These are phyloP conservation scores for Tremella fuciformis DNA, from an alignment of 768 basidiomycete species.

Conservation along the genomic window DNA sequence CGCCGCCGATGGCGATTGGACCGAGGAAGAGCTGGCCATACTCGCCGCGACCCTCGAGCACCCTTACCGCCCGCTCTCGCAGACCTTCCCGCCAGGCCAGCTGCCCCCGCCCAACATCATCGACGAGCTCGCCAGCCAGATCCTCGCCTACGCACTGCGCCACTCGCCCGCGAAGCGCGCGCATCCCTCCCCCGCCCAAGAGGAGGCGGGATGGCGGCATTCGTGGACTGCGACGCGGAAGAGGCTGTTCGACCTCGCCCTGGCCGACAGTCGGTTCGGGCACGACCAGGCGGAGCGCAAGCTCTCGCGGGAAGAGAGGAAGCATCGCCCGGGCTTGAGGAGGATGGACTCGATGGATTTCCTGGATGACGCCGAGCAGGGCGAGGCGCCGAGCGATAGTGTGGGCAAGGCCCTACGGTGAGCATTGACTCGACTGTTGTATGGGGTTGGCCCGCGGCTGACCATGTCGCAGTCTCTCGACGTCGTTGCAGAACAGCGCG, in stretches of 20 bases:
- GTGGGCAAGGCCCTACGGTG: conserved; percentile 34
- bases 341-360: conserved; percentile 44
- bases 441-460: neutral
- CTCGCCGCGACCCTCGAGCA: conserved; percentile 35
- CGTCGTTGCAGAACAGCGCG: conserved; percentile 39
- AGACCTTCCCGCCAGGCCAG: conserved; percentile 45
- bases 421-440: conserved; percentile 2
- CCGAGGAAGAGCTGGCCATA: conserved; percentile 30
- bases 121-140: conserved; percentile 49
- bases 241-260: conserved; percentile 42
- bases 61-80: conserved; percentile 43
- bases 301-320: conserved; percentile 22
- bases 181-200: neutral
- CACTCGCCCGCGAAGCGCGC: neutral
- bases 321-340: conserved; percentile 31
- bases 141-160: conserved; percentile 37
- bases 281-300: conserved; percentile 28
- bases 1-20: conserved; percentile 23
- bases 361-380: conserved; percentile 29
- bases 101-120: conserved; percentile 42
- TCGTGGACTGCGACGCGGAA: conserved; percentile 40
- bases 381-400: conserved; percentile 9
- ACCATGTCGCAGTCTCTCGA: conserved; percentile 29
- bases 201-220: conserved; percentile 32
- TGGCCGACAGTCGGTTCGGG: conserved; percentile 36